Conservation (phyloP, 345 rosid species). For the Corymbia maculata region DNA sequence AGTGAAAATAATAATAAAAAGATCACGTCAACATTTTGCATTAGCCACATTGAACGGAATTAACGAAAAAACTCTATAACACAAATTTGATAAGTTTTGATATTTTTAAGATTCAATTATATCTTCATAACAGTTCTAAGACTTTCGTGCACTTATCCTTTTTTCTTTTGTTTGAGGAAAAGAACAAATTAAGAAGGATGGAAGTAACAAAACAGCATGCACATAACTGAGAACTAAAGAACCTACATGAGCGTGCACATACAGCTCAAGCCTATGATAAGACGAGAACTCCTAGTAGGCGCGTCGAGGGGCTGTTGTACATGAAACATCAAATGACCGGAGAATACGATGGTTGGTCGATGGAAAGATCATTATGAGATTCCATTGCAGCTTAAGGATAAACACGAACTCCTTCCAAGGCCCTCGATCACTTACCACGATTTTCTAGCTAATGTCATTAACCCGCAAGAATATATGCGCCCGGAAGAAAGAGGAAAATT, state of each 20-base stretch:
- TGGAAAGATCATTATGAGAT: not conserved
- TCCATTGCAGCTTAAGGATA: not conserved
- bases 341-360: not conserved
- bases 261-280: not conserved
- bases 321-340: not conserved
- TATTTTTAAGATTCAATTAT: rapidly evolving
- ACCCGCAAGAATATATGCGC: not conserved
- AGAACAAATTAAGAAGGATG: not conserved
- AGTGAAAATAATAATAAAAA: too few relatives aligned
- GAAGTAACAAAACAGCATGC: not conserved
- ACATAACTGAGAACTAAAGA: not conserved
- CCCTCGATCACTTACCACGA: not conserved
- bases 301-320: not conserved
- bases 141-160: not conserved
- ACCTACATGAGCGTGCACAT: not conserved
- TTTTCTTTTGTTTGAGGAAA: not conserved
- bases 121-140: too few relatives aligned
- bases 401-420: not conserved
- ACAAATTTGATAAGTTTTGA: too few relatives aligned
- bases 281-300: not conserved
- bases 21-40: not conserved
- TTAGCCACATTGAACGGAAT: not conserved
- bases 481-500: not conserved
- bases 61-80: too few relatives aligned
- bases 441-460: not conserved